Evolutionary conservation across 2,329 filamentous ascomycete species (phyloP).

Genomic region (Ascomycota sp.): DNA sequence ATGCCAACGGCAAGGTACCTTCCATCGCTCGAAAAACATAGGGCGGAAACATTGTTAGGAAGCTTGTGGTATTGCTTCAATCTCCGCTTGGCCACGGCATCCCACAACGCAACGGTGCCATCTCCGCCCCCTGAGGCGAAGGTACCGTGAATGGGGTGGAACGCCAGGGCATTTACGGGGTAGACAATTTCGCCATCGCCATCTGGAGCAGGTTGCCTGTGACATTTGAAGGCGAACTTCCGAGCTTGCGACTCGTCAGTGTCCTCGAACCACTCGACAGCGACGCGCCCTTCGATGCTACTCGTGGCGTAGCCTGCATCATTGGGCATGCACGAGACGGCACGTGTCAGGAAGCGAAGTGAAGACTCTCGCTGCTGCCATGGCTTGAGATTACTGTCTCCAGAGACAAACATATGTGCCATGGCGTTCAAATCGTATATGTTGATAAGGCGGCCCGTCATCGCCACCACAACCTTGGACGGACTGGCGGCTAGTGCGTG

Average conservation of each 20-base stretch:
- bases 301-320: constrained; percentile 84
- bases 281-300: constrained; percentile 86
- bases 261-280: constrained; percentile 95
- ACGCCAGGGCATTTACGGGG: constrained; percentile 75
- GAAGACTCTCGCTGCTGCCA: constrained; percentile 91
- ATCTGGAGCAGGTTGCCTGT: constrained; percentile 51
- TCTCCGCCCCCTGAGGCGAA: constrained; percentile 84
- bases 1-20: constrained; percentile 60
- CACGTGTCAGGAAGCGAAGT: constrained; percentile 87
- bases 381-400: constrained; percentile 38
- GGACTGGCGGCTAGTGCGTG: constrained; percentile 65
- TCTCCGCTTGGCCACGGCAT: constrained; percentile 73
- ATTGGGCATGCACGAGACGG: constrained; percentile 89
- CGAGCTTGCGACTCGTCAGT: constrained; percentile 68
- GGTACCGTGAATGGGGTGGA: constrained; percentile 65
- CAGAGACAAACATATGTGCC: constrained; percentile 25
- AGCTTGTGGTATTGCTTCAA: constrained; percentile 81
- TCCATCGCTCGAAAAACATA: constrained; percentile 61
- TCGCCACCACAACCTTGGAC: constrained; percentile 78
- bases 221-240: constrained; percentile 98
- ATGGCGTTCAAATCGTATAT: constrained; percentile 77
- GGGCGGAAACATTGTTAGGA: constrained; percentile 53
- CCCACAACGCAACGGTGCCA: constrained; percentile 82
- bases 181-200: constrained; percentile 62
- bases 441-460: constrained; percentile 82